Evolutionary conservation across 495 filamentous ascomycete species (phyloP).

Genomic region (Jackrogersella multiformis): DNA sequence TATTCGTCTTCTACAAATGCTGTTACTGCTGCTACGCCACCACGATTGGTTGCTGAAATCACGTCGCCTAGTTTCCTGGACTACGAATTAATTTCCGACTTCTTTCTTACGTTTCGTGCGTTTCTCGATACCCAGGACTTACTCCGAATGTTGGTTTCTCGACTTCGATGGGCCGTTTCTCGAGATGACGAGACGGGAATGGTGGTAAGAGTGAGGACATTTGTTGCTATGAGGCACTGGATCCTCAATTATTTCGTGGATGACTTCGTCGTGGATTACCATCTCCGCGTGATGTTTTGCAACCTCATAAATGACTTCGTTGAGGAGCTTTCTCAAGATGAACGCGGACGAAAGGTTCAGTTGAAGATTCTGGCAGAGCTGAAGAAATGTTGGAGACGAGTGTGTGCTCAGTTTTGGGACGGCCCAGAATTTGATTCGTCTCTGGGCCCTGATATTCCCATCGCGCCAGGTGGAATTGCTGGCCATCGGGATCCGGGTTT

Average conservation of each 20-base stretch:
- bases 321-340: conserved; percentile 57
- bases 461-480: conserved; percentile 76
- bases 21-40: conserved; percentile 89
- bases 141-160: conserved; percentile 81
- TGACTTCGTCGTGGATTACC: conserved; percentile 88
- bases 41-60: conserved; percentile 95
- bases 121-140: conserved; percentile 82
- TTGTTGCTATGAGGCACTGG: conserved; percentile 97
- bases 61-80: conserved; percentile 96
- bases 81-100: conserved; percentile 97
- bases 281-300: conserved; percentile 83
- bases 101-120: conserved; percentile 93
- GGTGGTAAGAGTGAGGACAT: conserved; percentile 92
- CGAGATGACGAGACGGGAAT: conserved; percentile 84
- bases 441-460: conserved; percentile 70
- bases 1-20: conserved; percentile 76
- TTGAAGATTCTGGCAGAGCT: conserved; percentile 92
- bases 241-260: conserved; percentile 98
- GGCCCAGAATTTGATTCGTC: conserved; percentile 66
- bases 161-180: conserved; percentile 86
- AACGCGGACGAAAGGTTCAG: conserved; percentile 71
- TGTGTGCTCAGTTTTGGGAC: conserved; percentile 90
- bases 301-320: conserved; percentile 81
- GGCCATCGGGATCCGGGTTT: conserved; percentile 63
- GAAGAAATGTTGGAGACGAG: conserved; percentile 96